Percentiles rank a stretch among this genome's conserved stretches.
Conservation (phyloP, 2,329 filamentous ascomycete species). For the Zasmidium citrigriseum region DNA sequence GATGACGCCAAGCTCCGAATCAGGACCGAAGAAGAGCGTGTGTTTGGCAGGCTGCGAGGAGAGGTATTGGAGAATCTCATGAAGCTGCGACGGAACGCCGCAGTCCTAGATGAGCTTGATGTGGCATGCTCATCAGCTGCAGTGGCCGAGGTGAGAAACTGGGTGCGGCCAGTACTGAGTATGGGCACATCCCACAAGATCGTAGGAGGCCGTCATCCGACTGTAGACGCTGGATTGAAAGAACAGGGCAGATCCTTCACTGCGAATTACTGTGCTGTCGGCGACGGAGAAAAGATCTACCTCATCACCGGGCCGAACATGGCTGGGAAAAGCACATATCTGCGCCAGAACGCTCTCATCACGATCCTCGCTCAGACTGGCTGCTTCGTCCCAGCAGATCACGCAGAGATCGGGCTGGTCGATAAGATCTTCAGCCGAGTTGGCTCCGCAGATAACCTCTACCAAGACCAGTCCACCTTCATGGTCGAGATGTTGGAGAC, state of each 20-base stretch:
- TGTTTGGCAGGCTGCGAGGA: conserved; percentile 74
- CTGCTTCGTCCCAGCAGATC: conserved; percentile 85
- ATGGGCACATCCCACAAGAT: conserved; percentile 68
- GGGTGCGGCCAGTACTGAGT: conserved; percentile 73
- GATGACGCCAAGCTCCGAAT: conserved; percentile 79
- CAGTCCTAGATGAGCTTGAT: conserved; percentile 91
- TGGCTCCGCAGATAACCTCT: conserved; percentile 93
- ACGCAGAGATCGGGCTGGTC: conserved; percentile 85
- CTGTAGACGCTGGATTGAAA: conserved; percentile 79
- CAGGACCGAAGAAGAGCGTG: conserved; percentile 76
- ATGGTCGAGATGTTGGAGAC: conserved; percentile 99
- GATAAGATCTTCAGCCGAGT: conserved; percentile 88
- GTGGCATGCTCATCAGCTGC: conserved; percentile 82
- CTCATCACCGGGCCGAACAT: conserved; percentile 88
- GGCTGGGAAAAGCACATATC: conserved; percentile 94
- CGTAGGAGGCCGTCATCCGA: conserved; percentile 84
- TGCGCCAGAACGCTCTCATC: conserved; percentile 93
- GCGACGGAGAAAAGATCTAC: conserved; percentile 72
- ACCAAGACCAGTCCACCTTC: conserved; percentile 91
- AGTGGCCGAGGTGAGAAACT: conserved; percentile 71
- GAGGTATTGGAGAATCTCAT: conserved; percentile 80
- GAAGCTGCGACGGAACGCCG: conserved; percentile 82
- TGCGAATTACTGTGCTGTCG: conserved; percentile 81
- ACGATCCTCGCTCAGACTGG: conserved; percentile 91
- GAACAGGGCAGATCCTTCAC: conserved; percentile 81